Evolutionary conservation across 331 rosid genomes (phyloP).

Genomic region (Rosa hybrid): DNA sequence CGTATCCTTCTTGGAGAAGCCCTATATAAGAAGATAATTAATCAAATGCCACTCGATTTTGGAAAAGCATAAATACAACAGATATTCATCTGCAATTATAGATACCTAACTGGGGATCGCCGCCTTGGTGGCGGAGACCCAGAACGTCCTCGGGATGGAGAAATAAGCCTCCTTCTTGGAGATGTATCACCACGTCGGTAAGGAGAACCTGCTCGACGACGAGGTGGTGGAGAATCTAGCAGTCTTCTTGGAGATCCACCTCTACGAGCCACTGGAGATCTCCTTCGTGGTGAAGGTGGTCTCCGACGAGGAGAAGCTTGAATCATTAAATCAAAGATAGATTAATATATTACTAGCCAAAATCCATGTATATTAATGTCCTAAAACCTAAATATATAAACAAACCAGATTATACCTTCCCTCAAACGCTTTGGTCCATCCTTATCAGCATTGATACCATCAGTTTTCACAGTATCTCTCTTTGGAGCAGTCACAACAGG

Average conservation of each 20-base stretch:
- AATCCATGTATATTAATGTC: neutral
- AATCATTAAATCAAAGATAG: constrained; percentile 25
- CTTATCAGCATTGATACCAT: constrained; percentile 64
- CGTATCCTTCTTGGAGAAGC: constrained; percentile 80
- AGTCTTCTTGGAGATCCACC: constrained; percentile 84
- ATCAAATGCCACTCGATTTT: neutral
- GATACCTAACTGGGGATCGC: constrained; percentile 82
- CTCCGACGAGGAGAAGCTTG: constrained; percentile 84
- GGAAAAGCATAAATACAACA: constrained; percentile 11
- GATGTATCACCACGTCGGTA: constrained; percentile 82
- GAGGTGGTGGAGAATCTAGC: constrained; percentile 67
- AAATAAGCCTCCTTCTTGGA: constrained; percentile 82
- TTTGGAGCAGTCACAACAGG: constrained; percentile 57
- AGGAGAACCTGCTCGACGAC: constrained; percentile 78
- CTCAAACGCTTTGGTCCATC: constrained; percentile 81
- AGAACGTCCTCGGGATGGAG: constrained; percentile 86
- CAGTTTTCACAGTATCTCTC: constrained; percentile 73
- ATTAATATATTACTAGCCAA: constrained; percentile 16
- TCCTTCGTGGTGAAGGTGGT: constrained; percentile 78
- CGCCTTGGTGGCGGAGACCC: constrained; percentile 86
- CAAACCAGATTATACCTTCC: constrained; percentile 53
- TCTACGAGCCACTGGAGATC: constrained; percentile 83
- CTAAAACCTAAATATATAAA: neutral
- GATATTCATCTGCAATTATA: neutral
- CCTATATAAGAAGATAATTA: constrained; percentile 31